Conservation (phyloP, 139 green algal species). For the Pleodorina starrii region DNA sequence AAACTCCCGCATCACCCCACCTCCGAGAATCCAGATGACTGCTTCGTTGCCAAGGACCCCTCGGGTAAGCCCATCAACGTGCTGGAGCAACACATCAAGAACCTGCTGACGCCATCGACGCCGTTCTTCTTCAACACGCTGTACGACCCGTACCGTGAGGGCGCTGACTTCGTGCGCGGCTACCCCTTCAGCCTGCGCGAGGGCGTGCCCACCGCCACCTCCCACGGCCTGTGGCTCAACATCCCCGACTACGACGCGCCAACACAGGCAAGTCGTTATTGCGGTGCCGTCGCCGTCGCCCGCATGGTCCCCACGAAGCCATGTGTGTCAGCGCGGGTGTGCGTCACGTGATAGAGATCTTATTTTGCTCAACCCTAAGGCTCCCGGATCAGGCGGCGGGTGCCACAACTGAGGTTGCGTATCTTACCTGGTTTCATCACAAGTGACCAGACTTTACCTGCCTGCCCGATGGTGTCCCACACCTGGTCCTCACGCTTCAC, state of each 20-base stretch:
- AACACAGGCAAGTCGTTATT: constrained; percentile 74
- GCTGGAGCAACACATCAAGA: constrained; percentile 95
- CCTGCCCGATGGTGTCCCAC: background rate
- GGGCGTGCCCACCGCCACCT: constrained; percentile 91
- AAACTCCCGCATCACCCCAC: too few relatives aligned
- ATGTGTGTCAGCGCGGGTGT: background rate
- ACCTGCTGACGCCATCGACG: constrained; percentile 93
- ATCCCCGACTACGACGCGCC: constrained; percentile 98
- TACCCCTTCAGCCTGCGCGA: constrained; percentile 94
- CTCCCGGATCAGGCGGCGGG: background rate
- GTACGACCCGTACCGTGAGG: constrained; percentile 93
- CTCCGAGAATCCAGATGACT: too few relatives aligned
- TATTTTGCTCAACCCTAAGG: background rate
- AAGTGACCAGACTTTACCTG: too few relatives aligned
- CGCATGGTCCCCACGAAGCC: background rate
- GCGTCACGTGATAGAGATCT: background rate
- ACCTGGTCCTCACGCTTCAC: background rate
- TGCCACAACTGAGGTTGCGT: background rate
- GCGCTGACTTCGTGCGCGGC: constrained; percentile 78
- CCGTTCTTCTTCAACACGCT: constrained; percentile 99
- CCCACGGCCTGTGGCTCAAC: constrained; percentile 97
- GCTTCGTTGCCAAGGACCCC: constrained; percentile 90
- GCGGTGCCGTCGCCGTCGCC: too few relatives aligned
- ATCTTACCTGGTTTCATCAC: too few relatives aligned
- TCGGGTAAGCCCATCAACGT: constrained; percentile 93